A percentile compares a stretch with the other conserved stretches of the same genome.
phyloP scores from a whole-genome alignment of 2,329 filamentous ascomycete species.

The Exophiala dermatitidis region DNA sequence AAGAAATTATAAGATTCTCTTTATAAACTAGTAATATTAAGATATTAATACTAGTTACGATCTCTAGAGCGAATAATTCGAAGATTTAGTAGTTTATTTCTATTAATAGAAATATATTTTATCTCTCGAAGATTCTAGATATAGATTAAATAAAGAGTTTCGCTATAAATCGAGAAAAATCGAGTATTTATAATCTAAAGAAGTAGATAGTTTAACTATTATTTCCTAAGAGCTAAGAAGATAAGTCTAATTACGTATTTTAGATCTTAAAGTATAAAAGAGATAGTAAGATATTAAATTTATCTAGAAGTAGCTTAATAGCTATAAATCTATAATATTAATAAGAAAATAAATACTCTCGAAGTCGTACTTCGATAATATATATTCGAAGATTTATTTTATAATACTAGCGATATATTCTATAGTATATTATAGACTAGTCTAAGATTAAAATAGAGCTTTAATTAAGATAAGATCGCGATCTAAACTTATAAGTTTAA shows the following conservation, averaged over 20 bases:
- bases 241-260: neutral
- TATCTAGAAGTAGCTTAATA: neutral
- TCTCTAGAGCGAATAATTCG: slow-evolving; percentile 24
- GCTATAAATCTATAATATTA: neutral
- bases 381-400: slow-evolving; percentile 65
- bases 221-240: neutral
- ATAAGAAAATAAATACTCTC: neutral
- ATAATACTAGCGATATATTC: slow-evolving; percentile 64
- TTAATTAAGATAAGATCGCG: slow-evolving; percentile 56
- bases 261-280: neutral
- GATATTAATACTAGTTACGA: slow-evolving; percentile 26
- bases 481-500: slow-evolving; percentile 53
- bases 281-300: slow-evolving; percentile 3
- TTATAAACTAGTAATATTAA: slow-evolving; percentile 52
- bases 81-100: slow-evolving; percentile 1
- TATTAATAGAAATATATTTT: slow-evolving; percentile 1
- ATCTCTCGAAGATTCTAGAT: neutral
- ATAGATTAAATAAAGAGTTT: neutral
- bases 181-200: neutral
- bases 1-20: slow-evolving; percentile 39
- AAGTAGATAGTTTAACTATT: neutral
- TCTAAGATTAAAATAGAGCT: slow-evolving; percentile 52
- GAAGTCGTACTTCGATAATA: slow-evolving; percentile 40
- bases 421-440: slow-evolving; percentile 56
- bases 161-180: neutral